Evolutionary conservation across 2,329 filamentous ascomycete genomes (phyloP).

Genomic region (Colletotrichum sidae): DNA sequence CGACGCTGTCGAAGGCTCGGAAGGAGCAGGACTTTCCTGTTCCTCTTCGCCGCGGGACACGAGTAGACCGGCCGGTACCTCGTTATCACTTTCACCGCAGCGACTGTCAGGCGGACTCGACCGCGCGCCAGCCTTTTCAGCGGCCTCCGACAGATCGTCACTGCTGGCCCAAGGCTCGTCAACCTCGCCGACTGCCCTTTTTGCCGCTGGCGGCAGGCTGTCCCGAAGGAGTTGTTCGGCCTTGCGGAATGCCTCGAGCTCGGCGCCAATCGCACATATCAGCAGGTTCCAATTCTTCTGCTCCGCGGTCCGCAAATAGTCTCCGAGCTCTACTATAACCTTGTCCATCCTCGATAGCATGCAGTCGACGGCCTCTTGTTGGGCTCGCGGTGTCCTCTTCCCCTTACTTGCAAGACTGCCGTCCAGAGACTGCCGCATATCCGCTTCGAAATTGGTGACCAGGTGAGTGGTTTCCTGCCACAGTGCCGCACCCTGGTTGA

Average conservation of each 20-base stretch:
- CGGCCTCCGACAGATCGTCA: slow-evolving; percentile 12
- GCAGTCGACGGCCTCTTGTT: slow-evolving; percentile 53
- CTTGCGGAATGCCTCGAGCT: slow-evolving; percentile 74
- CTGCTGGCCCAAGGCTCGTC: slow-evolving; percentile 34
- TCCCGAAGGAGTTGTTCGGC: slow-evolving; percentile 66
- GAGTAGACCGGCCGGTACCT: slow-evolving; percentile 56
- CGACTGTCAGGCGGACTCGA: slow-evolving; percentile 6
- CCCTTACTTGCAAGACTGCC: slow-evolving; percentile 43
- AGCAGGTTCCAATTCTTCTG: slow-evolving; percentile 78
- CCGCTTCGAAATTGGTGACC: slow-evolving; percentile 74
- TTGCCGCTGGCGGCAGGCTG: slow-evolving; percentile 42
- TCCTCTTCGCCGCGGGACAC: slow-evolving; percentile 47
- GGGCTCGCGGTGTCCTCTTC: slow-evolving; percentile 45
- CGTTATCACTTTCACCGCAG: slow-evolving; percentile 52
- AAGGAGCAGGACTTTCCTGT: slow-evolving; percentile 40
- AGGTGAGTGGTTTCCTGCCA: slow-evolving; percentile 73
- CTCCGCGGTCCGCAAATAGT: slow-evolving; percentile 66
- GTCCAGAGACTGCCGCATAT: slow-evolving; percentile 68
- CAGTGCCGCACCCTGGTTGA: slow-evolving; percentile 74
- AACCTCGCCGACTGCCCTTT: slow-evolving; percentile 41
- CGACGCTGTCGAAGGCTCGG: slow-evolving; percentile 19
- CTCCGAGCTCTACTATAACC: slow-evolving; percentile 67
- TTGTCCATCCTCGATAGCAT: slow-evolving; percentile 68
- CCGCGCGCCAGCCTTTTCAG: neutral
- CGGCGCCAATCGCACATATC: slow-evolving; percentile 80